Conservation (phyloP, 73 alveolate genomes). For the Effrenium voratum region DNA sequence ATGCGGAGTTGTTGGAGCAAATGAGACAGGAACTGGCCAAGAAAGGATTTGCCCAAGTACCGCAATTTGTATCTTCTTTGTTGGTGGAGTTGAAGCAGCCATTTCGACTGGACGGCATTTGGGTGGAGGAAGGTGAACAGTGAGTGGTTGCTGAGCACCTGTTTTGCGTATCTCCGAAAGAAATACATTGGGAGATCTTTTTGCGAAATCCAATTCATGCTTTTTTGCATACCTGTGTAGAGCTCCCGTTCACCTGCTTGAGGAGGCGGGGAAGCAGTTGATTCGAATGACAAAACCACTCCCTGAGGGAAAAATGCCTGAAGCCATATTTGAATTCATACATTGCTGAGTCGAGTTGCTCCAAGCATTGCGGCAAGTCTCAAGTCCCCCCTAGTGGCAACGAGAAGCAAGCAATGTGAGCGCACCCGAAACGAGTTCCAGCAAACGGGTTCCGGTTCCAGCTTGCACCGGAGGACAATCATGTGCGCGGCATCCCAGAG, state of each 20-base stretch:
- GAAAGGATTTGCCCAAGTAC: constrained; percentile 84
- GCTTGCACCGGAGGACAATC: no score
- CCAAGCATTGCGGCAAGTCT: no score
- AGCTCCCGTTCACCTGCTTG: constrained; percentile 28
- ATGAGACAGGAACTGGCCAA: constrained; percentile 55
- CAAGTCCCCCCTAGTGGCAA: no score
- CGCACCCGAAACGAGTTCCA: no score
- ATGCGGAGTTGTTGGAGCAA: constrained; percentile 66
- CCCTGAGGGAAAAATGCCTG: no score
- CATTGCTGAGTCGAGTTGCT: no score
- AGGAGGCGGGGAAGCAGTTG: no score
- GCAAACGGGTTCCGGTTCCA: no score
- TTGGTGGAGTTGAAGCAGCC: constrained; percentile 89
- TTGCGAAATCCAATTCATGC: constrained; percentile 8
- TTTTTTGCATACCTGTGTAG: constrained; percentile 1
- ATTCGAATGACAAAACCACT: no score
- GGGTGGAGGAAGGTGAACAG: constrained; percentile 63
- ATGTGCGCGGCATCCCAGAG: no score
- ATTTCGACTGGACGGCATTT: constrained; percentile 27
- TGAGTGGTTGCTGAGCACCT: constrained; percentile 1
- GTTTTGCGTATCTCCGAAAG: background rate
- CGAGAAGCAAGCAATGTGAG: no score
- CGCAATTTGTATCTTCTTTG: constrained; percentile 80
- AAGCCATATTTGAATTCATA: no score
- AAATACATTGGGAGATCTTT: background rate